Evolutionary conservation across 192 early-diverging fungal species (phyloP).

Genomic region (Backusella australiensis): DNA sequence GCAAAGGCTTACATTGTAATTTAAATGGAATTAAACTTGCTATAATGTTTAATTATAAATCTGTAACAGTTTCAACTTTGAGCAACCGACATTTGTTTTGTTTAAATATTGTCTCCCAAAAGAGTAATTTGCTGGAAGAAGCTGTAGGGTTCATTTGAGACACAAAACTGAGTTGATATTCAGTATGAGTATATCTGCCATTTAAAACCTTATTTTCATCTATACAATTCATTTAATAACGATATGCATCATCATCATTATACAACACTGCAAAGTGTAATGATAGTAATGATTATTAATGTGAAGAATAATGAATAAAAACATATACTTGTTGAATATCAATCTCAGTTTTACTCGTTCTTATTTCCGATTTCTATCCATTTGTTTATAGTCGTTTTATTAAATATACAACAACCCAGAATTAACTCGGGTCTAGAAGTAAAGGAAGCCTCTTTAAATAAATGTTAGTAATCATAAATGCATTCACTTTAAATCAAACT

Average conservation of each 20-base stretch:
- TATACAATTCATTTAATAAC: not conserved
- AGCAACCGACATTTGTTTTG: not conserved
- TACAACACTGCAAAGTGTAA: not conserved
- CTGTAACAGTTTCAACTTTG: conserved; percentile 3
- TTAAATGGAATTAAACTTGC: not conserved
- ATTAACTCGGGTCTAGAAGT: not conserved
- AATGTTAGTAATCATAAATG: not conserved
- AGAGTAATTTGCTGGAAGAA: not conserved
- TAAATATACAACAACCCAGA: not conserved
- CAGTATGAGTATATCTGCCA: not conserved
- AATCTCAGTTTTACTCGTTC: not conserved
- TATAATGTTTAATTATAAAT: not conserved
- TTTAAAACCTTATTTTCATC: not conserved
- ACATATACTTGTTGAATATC: not conserved
- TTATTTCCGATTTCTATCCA: not conserved
- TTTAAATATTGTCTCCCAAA: not conserved
- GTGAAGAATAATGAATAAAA: not conserved
- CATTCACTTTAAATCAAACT: not conserved
- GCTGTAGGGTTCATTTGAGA: not conserved
- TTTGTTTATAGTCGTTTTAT: not conserved
- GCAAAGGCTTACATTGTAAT: no score
- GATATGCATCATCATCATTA: not conserved
- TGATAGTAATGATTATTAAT: not conserved
- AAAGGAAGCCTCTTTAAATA: no score
- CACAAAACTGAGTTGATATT: not conserved